These are phyloP conservation scores for Silene latifolia DNA, from an alignment of 148 eudicot genomes.

Conservation along the genomic window DNA sequence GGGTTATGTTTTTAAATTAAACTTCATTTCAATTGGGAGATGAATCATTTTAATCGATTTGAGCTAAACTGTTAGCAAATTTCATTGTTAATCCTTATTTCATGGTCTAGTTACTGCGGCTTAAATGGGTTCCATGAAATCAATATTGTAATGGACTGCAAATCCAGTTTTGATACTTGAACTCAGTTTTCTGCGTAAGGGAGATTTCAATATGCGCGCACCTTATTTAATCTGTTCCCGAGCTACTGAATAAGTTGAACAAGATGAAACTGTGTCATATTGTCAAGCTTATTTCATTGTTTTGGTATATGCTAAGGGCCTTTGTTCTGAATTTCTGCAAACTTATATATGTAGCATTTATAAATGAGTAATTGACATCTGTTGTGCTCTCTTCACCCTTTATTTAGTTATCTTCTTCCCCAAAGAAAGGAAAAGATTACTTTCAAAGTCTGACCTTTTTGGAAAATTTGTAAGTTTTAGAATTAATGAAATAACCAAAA, in stretches of 20 bases:
- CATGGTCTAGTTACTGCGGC: no score
- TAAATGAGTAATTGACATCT: neutral
- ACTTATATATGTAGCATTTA: neutral
- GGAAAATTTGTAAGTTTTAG: no score
- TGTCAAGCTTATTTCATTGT: no score
- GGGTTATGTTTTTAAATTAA: no score
- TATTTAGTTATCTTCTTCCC: neutral
- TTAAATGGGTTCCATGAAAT: no score
- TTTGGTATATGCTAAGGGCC: neutral
- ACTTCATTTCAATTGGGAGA: no score
- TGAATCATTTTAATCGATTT: no score
- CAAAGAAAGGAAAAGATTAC: neutral
- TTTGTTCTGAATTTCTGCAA: neutral
- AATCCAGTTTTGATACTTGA: neutral
- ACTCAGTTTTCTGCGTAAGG: neutral
- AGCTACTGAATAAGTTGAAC: neutral
- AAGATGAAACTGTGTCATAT: neutral
- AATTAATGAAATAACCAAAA: no score
- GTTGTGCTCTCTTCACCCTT: neutral
- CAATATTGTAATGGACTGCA: no score
- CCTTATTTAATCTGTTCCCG: neutral
- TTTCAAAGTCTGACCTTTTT: no score
- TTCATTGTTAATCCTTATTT: no score
- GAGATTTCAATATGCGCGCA: neutral
- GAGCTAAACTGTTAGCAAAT: no score